Base-by-base conservation (phyloP, 2,329 filamentous ascomycete species). In the Fusarium drepaniforme region DNA sequence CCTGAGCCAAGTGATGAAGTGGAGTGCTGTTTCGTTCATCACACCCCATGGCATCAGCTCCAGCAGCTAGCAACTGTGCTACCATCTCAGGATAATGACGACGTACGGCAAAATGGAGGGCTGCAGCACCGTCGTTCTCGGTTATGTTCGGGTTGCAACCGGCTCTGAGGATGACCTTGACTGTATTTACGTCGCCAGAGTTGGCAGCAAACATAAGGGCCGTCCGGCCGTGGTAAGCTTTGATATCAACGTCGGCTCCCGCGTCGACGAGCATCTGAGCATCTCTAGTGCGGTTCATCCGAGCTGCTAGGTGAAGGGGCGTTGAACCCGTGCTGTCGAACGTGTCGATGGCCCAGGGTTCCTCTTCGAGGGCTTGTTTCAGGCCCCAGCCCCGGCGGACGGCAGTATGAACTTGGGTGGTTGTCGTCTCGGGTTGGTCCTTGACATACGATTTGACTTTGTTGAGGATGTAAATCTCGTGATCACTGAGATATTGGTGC, bases 281-380 rank as follows among this genome's bases (percentile, higher is more conserved):
- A 1, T 23, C 38, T 9, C 2, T 28, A 9, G 53, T 1, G 8
- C 18, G 49, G 9, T 28, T 1, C 0, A 0, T 1, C 0, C 0
- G 0, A 1, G 18, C 8, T 11, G 70, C 67, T 1, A 59, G 3
- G 4, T 21, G 1, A 25, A 77, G 51, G 1, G 74, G 64, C 1
- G 64, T 16, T 0, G 16, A 1, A 0, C 66, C 67, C 0, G 13
- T 38, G 3, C 9, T 4, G 18, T 71, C 62, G 2, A 70, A n/a
- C 1, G 51, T 44, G 51, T 67, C 16, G 7, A 72, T 57, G 5
- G 67, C 57, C 66, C 70, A 71, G 18, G 72, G 58, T 5, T 77
- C 70, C 5, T 70, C 44, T 8, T 44, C 12, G 1, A 75, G 11
- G 21, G 57, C 66, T 33, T n/a, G 28, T 7, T 46, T 18, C 4